These are phyloP conservation scores for Haplosporangium gracile DNA, from an alignment of 192 early-diverging fungal genomes.

Conservation along the genomic window DNA sequence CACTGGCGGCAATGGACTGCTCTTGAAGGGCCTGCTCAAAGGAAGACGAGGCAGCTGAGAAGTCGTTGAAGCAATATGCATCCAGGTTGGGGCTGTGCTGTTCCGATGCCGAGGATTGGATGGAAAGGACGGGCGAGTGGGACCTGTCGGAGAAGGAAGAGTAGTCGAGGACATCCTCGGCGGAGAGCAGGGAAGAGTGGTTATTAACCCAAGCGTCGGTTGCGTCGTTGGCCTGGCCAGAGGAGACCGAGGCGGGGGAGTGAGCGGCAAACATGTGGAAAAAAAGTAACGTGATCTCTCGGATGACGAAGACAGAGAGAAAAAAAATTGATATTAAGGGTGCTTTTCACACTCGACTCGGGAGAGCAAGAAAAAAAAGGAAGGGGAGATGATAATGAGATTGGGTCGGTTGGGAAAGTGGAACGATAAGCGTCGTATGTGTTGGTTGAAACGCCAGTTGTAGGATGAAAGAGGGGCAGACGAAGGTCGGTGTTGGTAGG, in stretches of 20 bases:
- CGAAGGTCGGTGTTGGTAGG: not conserved
- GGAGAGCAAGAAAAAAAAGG: not conserved
- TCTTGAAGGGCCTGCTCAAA: not conserved
- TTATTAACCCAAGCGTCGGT: constrained; percentile 13
- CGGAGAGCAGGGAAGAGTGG: constrained; percentile 11
- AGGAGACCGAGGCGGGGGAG: constrained; percentile 13
- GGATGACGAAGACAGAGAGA: not conserved
- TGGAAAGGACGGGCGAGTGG: constrained; percentile 46
- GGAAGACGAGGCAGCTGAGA: constrained; percentile 9
- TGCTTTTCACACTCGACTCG: constrained; percentile 4
- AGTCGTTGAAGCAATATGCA: constrained; percentile 36
- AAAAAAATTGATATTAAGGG: not conserved
- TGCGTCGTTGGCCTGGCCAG: not conserved
- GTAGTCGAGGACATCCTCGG: constrained; percentile 53
- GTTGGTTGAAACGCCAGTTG: not conserved
- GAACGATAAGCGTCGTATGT: not conserved
- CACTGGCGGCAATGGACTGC: not conserved
- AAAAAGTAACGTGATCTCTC: constrained; percentile 1
- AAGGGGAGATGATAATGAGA: not conserved
- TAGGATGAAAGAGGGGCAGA: not conserved
- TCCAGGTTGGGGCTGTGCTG: constrained; percentile 49
- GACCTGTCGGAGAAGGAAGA: constrained; percentile 49
- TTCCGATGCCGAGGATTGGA: constrained; percentile 37
- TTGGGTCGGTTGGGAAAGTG: not conserved
- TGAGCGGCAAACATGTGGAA: constrained; percentile 29